A percentile compares a stretch with the other conserved stretches of the same genome.
These are phyloP conservation scores for Aspergillus leporis DNA, from an alignment of 495 filamentous ascomycete species.

Conservation along the genomic window DNA sequence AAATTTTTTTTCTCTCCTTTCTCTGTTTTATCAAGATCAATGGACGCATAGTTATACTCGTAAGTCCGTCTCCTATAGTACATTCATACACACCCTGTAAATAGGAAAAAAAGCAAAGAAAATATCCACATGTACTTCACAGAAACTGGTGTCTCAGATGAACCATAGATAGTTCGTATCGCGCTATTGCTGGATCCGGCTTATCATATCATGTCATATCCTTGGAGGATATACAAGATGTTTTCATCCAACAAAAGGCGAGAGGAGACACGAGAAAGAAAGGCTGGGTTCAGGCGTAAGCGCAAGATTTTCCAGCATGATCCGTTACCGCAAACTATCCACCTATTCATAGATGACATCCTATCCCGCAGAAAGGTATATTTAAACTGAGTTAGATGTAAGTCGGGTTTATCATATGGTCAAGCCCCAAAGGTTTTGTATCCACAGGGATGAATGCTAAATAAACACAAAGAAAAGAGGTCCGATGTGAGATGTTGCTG, in stretches of 20 bases:
- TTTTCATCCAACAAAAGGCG: constrained; percentile 13
- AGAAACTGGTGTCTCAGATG: constrained; percentile 1
- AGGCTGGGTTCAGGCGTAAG: background rate
- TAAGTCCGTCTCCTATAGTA: constrained; percentile 20
- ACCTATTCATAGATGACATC: background rate
- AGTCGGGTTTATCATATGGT: constrained; percentile 10
- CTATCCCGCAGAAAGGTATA: constrained; percentile 14
- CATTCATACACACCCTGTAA: constrained; percentile 10
- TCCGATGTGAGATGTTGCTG: background rate
- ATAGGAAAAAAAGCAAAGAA: constrained; percentile 12
- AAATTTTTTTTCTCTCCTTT: constrained; percentile 1
- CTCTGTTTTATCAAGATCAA: background rate
- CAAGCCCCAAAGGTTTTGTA: constrained; percentile 1
- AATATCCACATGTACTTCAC: background rate
- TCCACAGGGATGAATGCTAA: background rate
- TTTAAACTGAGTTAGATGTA: constrained; percentile 16
- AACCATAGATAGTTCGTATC: constrained; percentile 1
- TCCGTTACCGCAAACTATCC: background rate
- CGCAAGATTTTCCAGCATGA: background rate
- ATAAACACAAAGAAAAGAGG: background rate
- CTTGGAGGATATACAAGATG: background rate
- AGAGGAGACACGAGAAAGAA: constrained; percentile 6
- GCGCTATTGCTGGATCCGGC: constrained; percentile 9
- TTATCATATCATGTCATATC: constrained; percentile 7
- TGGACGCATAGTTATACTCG: constrained; percentile 13